phyloP scores from a whole-genome alignment of 306 rosid genomes.

The Vigna hirtella region DNA sequence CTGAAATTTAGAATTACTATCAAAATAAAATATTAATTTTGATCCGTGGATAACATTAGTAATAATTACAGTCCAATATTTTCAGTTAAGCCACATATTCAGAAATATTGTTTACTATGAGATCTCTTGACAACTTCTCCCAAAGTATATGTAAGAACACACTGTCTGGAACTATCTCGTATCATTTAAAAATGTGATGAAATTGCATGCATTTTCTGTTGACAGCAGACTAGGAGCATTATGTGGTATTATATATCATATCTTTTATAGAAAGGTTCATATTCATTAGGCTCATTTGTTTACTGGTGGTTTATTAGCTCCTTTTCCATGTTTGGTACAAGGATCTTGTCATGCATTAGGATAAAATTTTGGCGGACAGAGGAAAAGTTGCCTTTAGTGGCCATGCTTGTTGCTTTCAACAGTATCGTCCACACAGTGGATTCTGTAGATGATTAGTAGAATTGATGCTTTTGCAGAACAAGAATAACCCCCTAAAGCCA shows the following conservation, averaged over 20 bases:
- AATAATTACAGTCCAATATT: background rate
- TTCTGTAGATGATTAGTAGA: conserved; percentile 57
- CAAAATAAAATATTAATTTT: background rate
- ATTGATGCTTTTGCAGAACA: conserved; percentile 62
- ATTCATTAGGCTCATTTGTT: conserved; percentile 23
- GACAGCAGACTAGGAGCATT: conserved; percentile 20
- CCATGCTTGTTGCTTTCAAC: conserved; percentile 52
- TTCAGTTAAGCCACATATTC: too few relatives aligned
- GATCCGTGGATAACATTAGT: background rate
- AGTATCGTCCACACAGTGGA: conserved; percentile 51
- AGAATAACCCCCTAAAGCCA: conserved; percentile 54
- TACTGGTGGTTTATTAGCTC: conserved; percentile 40
- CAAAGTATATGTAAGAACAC: background rate
- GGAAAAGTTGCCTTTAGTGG: conserved; percentile 47
- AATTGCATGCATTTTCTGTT: conserved; percentile 28
- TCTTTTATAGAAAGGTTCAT: conserved; percentile 7
- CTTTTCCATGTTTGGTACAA: conserved; percentile 42
- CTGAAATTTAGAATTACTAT: background rate
- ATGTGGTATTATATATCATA: conserved; percentile 14
- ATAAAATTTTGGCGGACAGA: conserved; percentile 53
- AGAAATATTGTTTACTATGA: too few relatives aligned
- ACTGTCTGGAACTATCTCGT: background rate
- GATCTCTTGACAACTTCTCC: too few relatives aligned
- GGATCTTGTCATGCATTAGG: conserved; percentile 49
- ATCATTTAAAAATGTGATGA: background rate